phyloP scores from a whole-genome alignment of 169 alveolate species.

The Plasmodium coatneyi region DNA sequence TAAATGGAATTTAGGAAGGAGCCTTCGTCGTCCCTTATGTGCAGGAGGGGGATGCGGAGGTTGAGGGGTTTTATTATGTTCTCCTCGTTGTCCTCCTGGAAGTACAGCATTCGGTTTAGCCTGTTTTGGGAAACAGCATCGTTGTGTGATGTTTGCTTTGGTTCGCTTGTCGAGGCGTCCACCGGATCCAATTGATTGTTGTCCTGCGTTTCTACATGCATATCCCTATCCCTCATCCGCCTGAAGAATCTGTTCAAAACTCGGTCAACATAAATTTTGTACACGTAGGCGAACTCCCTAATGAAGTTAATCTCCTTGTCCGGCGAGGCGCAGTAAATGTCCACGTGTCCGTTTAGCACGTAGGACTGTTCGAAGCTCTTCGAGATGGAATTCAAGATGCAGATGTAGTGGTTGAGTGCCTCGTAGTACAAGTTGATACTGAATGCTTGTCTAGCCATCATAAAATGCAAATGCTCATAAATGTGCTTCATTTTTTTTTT shows the following conservation, averaged over 20 bases:
- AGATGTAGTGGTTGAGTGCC: constrained; percentile 69
- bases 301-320: constrained; percentile 56
- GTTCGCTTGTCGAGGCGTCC: neutral
- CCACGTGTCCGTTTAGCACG: constrained; percentile 22
- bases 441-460: constrained; percentile 81
- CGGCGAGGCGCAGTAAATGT: constrained; percentile 17
- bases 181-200: neutral
- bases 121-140: neutral
- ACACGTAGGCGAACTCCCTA: constrained; percentile 66
- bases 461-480: constrained; percentile 78
- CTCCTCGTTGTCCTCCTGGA: constrained; percentile 4
- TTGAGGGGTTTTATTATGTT: constrained; percentile 31
- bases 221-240: neutral
- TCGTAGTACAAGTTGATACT: constrained; percentile 70
- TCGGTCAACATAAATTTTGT: constrained; percentile 55
- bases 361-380: constrained; percentile 52
- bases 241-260: constrained; percentile 5
- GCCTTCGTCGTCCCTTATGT: constrained; percentile 29
- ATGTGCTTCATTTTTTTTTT: constrained; percentile 75
- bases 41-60: constrained; percentile 29
- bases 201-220: neutral
- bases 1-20: constrained; percentile 21
- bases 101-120: constrained; percentile 16
- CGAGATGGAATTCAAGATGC: constrained; percentile 70
- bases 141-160: neutral